Evolutionary conservation across 495 filamentous ascomycete species (phyloP).

Genomic region (Aspergillus incahuasiensis): DNA sequence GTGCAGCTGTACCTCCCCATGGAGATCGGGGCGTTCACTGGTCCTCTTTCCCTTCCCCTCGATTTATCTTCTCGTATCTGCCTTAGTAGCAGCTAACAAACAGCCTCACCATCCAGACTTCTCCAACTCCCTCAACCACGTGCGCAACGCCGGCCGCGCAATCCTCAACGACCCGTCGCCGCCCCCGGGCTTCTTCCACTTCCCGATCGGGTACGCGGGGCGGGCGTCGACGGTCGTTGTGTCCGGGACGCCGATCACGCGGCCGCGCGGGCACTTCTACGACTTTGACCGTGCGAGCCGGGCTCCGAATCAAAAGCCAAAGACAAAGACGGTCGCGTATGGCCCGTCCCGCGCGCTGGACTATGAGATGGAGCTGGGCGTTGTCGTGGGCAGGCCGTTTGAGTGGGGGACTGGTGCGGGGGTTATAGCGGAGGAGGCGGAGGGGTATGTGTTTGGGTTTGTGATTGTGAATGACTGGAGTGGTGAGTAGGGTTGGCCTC

Average conservation of each 20-base stretch:
- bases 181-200: constrained; percentile 32
- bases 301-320: too few relatives aligned
- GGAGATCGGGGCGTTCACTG: constrained; percentile 67
- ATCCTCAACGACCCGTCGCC: constrained; percentile 33
- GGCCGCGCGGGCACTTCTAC: constrained; percentile 74
- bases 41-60: too few relatives aligned
- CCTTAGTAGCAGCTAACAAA: too few relatives aligned
- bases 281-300: constrained; percentile 21
- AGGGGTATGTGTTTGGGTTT: constrained; percentile 72
- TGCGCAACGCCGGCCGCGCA: constrained; percentile 26
- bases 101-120: too few relatives aligned
- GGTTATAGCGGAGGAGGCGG: constrained; percentile 47
- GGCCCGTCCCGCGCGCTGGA: constrained; percentile 60
- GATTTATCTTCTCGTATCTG: too few relatives aligned
- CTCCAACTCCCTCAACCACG: constrained; percentile 47
- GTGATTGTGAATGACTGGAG: constrained; percentile 90
- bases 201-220: constrained; percentile 60
- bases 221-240: constrained; percentile 67
- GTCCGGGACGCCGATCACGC: constrained; percentile 62
- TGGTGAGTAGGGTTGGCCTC: too few relatives aligned
- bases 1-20: constrained; percentile 73
- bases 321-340: constrained; percentile 43
- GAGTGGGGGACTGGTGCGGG: neutral
- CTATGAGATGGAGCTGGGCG: constrained; percentile 78
- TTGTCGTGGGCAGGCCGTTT: constrained; percentile 56